A percentile compares a stretch with the other conserved stretches of the same genome.
These are phyloP conservation scores for Clitopilus passeckerianus DNA, from an alignment of 768 basidiomycete species.

Conservation along the genomic window DNA sequence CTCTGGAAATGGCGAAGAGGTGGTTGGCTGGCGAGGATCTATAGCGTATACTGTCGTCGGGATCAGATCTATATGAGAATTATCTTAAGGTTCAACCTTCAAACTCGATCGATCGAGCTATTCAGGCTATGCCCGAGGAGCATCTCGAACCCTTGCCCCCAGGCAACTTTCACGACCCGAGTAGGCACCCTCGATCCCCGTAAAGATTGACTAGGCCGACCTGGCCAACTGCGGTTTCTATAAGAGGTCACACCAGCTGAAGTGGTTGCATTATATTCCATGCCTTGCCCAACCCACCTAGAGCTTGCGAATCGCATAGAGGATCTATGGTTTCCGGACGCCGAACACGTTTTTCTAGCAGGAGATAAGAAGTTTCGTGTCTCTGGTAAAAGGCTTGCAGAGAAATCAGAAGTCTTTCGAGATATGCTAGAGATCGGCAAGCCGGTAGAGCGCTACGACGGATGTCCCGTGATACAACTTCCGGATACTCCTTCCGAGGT, in stretches of 20 bases:
- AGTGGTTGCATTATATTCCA: neutral
- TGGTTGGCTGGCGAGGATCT: conserved; percentile 49
- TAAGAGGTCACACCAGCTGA: neutral
- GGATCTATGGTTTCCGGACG: conserved; percentile 21
- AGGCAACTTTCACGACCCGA: neutral
- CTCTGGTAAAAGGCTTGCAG: conserved; percentile 7
- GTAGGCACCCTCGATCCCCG: neutral
- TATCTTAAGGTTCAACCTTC: neutral
- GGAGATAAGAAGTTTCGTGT: conserved; percentile 11
- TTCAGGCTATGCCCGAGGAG: neutral
- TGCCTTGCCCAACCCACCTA: neutral
- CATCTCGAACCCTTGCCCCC: neutral
- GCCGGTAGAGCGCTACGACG: conserved; percentile 7
- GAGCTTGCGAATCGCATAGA: neutral
- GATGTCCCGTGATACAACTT: conserved; percentile 10
- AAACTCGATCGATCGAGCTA: neutral
- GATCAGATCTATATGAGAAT: neutral
- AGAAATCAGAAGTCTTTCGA: conserved; percentile 12
- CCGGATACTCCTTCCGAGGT: conserved; percentile 7
- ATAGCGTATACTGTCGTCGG: conserved; percentile 13
- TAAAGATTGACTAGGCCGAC: neutral
- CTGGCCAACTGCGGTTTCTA: neutral
- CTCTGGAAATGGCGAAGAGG: conserved; percentile 55
- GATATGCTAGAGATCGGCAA: conserved; percentile 14
- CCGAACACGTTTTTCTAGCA: conserved; percentile 11